phyloP scores from a whole-genome alignment of 805 yeast genomes.

The Yarrowia sp. region DNA sequence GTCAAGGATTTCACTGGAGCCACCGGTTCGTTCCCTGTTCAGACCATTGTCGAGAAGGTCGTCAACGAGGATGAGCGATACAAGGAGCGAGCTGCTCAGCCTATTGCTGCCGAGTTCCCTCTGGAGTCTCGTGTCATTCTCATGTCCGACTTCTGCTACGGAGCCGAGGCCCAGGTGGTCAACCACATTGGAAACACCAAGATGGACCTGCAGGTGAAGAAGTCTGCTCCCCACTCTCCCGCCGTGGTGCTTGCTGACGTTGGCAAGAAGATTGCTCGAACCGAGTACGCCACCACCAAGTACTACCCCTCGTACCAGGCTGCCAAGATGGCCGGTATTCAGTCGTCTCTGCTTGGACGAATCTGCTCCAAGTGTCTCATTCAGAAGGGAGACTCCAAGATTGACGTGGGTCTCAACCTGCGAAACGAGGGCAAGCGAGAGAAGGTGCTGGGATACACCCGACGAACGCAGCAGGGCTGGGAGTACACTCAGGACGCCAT shows the following conservation, averaged over 20 bases:
- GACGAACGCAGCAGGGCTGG: constrained; percentile 74
- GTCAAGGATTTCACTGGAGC: constrained; percentile 69
- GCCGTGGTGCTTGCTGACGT: constrained; percentile 48
- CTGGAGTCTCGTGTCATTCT: constrained; percentile 72
- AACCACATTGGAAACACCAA: constrained; percentile 50
- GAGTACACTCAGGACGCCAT: constrained; percentile 80
- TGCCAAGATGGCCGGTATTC: constrained; percentile 62
- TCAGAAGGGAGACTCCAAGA: constrained; percentile 58
- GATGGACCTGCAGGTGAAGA: constrained; percentile 47
- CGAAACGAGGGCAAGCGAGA: constrained; percentile 79
- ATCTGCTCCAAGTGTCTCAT: constrained; percentile 77
- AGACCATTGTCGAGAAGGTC: constrained; percentile 78
- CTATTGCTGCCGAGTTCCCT: constrained; percentile 86
- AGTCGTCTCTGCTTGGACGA: constrained; percentile 72
- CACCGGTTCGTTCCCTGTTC: constrained; percentile 72
- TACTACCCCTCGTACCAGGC: constrained; percentile 74
- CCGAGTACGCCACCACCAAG: constrained; percentile 62
- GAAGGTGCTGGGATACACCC: constrained; percentile 88
- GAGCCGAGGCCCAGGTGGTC: constrained; percentile 65
- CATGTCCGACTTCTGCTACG: constrained; percentile 87
- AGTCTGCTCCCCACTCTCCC: constrained; percentile 58
- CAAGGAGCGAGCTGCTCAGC: constrained; percentile 72
- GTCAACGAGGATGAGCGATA: constrained; percentile 76
- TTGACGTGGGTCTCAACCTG: constrained; percentile 81
- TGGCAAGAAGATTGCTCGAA: constrained; percentile 65